Percentiles rank a stretch among this genome's conserved stretches.
Conservation (phyloP, 2,329 filamentous ascomycete genomes). For the Chrysosporium queenslandicum region DNA sequence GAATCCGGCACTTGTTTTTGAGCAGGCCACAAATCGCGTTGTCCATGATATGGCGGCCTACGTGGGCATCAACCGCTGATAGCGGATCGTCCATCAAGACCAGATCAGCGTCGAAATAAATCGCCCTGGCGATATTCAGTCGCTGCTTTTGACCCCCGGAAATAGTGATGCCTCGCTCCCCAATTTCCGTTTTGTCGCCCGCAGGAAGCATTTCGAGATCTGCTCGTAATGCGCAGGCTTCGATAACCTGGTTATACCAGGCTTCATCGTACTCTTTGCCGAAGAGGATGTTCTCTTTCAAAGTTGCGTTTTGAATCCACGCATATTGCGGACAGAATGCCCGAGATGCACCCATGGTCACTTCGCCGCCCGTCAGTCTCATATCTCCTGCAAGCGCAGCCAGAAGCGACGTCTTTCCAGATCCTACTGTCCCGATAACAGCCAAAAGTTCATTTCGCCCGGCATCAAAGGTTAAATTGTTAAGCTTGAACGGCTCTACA, state of each 20-base stretch:
- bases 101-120: constrained; percentile 55
- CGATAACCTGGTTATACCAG: constrained; percentile 79
- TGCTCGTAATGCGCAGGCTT: constrained; percentile 71
- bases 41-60: constrained; percentile 70
- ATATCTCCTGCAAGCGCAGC: constrained; percentile 88
- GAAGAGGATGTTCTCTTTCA: constrained; percentile 84
- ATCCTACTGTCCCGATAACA: constrained; percentile 44
- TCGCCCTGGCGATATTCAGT: constrained; percentile 78
- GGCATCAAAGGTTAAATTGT: constrained; percentile 29
- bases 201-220: constrained; percentile 91
- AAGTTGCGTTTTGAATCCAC: constrained; percentile 89
- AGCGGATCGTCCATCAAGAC: constrained; percentile 56
- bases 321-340: constrained; percentile 94
- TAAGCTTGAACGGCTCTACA: constrained; percentile 34
- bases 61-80: constrained; percentile 47
- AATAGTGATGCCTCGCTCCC: constrained; percentile 88
- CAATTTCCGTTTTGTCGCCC: constrained; percentile 83
- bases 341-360: constrained; percentile 65
- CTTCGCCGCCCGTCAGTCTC: constrained; percentile 65
- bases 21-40: constrained; percentile 84
- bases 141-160: constrained; percentile 93
- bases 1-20: constrained; percentile 76
- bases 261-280: constrained; percentile 63
- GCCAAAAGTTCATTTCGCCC: constrained; percentile 33
- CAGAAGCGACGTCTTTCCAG: constrained; percentile 85